Evolutionary conservation across 2,329 filamentous ascomycete species (phyloP).

Genomic region (Neofusicoccum sp.): DNA sequence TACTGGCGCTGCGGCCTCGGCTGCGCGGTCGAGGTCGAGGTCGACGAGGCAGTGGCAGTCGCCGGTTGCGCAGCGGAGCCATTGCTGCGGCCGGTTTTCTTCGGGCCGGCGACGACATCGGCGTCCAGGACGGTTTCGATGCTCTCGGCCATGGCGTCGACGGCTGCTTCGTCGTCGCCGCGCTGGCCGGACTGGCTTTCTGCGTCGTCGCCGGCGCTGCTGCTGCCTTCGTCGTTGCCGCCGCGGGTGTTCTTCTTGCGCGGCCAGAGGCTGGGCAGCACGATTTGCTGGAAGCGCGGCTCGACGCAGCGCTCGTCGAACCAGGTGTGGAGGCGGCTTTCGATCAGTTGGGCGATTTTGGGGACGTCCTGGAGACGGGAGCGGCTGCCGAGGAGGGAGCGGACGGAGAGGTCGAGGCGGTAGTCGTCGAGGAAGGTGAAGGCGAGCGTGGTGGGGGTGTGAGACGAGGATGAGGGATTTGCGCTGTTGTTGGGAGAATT

Average conservation of each 20-base stretch:
- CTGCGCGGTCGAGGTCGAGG: slow-evolving; percentile 7
- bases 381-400: slow-evolving; percentile 76
- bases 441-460: slow-evolving; percentile 76
- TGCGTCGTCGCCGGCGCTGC: slow-evolving; percentile 23
- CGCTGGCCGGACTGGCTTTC: slow-evolving; percentile 15
- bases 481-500: slow-evolving; percentile 21
- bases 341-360: slow-evolving; percentile 82
- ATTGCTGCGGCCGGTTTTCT: neutral
- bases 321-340: slow-evolving; percentile 77
- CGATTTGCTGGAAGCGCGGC: slow-evolving; percentile 83
- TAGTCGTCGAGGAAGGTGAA: slow-evolving; percentile 94
- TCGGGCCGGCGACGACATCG: too few relatives aligned
- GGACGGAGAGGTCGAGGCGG: slow-evolving; percentile 76
- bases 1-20: neutral
- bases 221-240: slow-evolving; percentile 59
- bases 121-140: slow-evolving; percentile 3
- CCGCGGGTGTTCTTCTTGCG: slow-evolving; percentile 79
- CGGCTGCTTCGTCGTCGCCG: slow-evolving; percentile 9
- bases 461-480: slow-evolving; percentile 26
- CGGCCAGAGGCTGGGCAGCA: slow-evolving; percentile 78
- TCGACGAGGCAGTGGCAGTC: slow-evolving; percentile 19
- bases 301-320: slow-evolving; percentile 86
- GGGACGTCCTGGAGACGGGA: slow-evolving; percentile 80
- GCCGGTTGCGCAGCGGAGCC: neutral
- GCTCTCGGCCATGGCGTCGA: neutral